A percentile compares a stretch with the other conserved stretches of the same genome.
These are phyloP conservation scores for Canavalia gladiata DNA, from an alignment of 306 rosid species.

Conservation along the genomic window DNA sequence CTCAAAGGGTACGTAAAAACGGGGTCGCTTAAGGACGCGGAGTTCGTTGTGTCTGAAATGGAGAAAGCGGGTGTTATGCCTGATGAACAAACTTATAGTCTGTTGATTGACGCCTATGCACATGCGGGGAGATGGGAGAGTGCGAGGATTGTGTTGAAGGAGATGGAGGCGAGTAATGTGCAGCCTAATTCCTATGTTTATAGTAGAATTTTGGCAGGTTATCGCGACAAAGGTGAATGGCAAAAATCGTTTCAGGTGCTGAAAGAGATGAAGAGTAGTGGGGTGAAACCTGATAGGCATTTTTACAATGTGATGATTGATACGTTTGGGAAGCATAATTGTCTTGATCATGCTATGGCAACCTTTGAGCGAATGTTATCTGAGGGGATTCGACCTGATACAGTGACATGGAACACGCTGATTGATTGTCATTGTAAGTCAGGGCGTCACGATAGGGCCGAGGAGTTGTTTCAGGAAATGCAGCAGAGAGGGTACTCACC, in stretches of 20 bases:
- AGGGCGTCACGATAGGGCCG: constrained; percentile 67
- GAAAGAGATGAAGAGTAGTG: constrained; percentile 84
- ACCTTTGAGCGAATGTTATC: constrained; percentile 82
- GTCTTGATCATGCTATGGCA: constrained; percentile 85
- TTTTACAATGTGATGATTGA: constrained; percentile 97
- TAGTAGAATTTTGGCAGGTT: constrained; percentile 81
- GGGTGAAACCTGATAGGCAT: constrained; percentile 82
- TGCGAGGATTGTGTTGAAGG: constrained; percentile 84
- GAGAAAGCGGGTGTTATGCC: constrained; percentile 81
- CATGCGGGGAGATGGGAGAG: constrained; percentile 93
- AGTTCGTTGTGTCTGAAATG: constrained; percentile 83
- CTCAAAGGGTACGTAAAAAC: constrained; percentile 82
- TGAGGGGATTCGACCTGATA: constrained; percentile 80
- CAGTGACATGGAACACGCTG: constrained; percentile 88
- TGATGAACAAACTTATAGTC: constrained; percentile 82
- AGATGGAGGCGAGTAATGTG: constrained; percentile 83
- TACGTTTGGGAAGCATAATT: constrained; percentile 83
- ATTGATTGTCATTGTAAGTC: constrained; percentile 84
- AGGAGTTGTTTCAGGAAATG: constrained; percentile 88
- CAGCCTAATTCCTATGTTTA: constrained; percentile 76
- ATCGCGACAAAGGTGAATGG: constrained; percentile 93
- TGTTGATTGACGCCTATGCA: constrained; percentile 79
- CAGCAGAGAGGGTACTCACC: constrained; percentile 73
- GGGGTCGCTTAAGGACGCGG: constrained; percentile 78
- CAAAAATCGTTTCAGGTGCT: constrained; percentile 87